Evolutionary conservation across 139 green algal genomes (phyloP).

Genomic region (Micractinium conductrix): DNA sequence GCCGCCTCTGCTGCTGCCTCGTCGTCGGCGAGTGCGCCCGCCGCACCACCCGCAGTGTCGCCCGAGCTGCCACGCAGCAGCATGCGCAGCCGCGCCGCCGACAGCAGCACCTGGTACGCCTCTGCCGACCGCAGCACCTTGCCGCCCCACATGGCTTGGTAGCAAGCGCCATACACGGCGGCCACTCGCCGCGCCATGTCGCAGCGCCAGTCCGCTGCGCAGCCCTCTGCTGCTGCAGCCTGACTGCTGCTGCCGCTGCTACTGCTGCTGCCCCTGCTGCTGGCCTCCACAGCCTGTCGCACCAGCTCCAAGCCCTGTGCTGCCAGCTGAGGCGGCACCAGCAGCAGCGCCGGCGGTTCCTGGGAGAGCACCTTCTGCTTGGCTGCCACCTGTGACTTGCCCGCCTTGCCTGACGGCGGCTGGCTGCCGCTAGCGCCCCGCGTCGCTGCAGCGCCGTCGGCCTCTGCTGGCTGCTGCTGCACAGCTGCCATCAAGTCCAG

Average conservation of each 20-base stretch:
- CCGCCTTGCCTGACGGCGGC: no score
- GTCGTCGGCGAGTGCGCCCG: not conserved
- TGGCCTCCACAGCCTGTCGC: not conserved
- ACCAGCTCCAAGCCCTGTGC: constrained; percentile 15
- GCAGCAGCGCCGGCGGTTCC: not conserved
- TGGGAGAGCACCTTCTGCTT: not conserved
- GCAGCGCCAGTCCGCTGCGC: not conserved
- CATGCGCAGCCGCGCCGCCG: constrained; percentile 1
- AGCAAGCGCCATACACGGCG: constrained; percentile 11
- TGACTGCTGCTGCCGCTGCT: not conserved
- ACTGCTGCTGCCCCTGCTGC: not conserved
- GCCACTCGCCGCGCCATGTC: not conserved
- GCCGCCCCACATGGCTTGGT: constrained; percentile 29
- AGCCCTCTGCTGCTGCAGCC: not conserved
- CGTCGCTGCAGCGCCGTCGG: no score
- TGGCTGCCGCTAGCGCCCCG: no score
- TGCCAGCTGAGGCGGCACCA: constrained; percentile 29
- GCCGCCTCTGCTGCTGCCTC: constrained; percentile 25
- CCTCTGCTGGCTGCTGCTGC: not conserved
- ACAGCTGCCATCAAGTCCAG: not conserved
- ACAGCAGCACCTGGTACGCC: constrained; percentile 14
- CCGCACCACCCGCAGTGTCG: no score
- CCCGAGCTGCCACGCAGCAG: not conserved
- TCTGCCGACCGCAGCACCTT: constrained; percentile 24
- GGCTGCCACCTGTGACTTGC: not conserved